Conservation (phyloP, 169 alveolate genomes). For the Plasmodium adleri region DNA sequence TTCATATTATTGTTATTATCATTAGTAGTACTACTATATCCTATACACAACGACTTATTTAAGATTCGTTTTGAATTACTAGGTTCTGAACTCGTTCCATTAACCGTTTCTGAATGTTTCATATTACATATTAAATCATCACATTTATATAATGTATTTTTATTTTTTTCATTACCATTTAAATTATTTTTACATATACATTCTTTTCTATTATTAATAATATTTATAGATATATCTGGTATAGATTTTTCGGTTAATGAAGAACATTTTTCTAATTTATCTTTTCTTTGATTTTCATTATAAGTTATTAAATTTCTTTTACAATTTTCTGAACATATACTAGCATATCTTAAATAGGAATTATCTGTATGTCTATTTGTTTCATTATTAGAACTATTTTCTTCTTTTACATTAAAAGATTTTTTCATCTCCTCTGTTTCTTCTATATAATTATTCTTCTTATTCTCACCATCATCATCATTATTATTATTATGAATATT, state of each 20-base stretch:
- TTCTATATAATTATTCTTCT: neutral
- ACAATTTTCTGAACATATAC: neutral
- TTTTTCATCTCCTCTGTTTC: neutral
- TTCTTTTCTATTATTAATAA: neutral
- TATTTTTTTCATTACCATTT: neutral
- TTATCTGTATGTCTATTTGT: neutral
- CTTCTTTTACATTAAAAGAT: neutral
- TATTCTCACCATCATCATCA: neutral
- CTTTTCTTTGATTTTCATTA: neutral
- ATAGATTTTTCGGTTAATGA: neutral
- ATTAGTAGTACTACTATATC: too few species aligned
- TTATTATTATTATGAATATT: neutral
- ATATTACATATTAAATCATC: neutral
- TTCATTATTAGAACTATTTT: neutral
- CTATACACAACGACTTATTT: neutral
- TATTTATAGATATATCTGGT: neutral
- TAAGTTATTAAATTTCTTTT: neutral
- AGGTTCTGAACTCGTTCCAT: conserved; percentile 1
- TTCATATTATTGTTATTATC: too few species aligned
- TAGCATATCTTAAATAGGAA: neutral
- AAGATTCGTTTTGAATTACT: neutral
- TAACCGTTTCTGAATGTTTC: neutral
- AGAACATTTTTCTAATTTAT: neutral
- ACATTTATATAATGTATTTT: neutral
- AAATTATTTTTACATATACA: neutral